Percentiles rank a stretch among this genome's conserved stretches.
These are phyloP conservation scores for Tetracladium marchalianum DNA, from an alignment of 495 filamentous ascomycete genomes.

Conservation along the genomic window DNA sequence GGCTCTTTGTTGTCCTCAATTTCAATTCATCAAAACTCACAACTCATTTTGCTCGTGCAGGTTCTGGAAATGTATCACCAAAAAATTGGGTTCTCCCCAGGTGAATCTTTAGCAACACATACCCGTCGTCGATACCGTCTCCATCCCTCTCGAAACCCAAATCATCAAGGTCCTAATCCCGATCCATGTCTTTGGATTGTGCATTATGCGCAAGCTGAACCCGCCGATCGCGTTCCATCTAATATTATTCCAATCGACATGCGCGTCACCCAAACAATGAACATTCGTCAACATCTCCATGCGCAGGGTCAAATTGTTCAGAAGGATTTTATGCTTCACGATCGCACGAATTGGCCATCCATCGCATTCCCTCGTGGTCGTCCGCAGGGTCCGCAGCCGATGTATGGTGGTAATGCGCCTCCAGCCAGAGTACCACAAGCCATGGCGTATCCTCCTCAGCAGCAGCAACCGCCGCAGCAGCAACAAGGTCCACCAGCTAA, in stretches of 20 bases:
- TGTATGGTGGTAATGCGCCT: slow-evolving; percentile 14
- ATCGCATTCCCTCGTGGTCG: slow-evolving; percentile 55
- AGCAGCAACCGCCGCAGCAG: slow-evolving; percentile 5
- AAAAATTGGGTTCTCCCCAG: slow-evolving; percentile 62
- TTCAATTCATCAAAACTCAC: background rate
- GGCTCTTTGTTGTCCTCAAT: too few species aligned
- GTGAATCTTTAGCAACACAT: slow-evolving; percentile 62
- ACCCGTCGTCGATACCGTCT: slow-evolving; percentile 78
- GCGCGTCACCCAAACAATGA: slow-evolving; percentile 49
- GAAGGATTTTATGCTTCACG: slow-evolving; percentile 90
- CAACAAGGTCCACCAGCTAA: slow-evolving; percentile 36
- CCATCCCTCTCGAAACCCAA: slow-evolving; percentile 48
- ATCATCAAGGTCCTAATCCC: slow-evolving; percentile 48
- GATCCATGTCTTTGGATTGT: slow-evolving; percentile 86
- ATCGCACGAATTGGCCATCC: slow-evolving; percentile 79
- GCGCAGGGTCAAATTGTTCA: slow-evolving; percentile 69
- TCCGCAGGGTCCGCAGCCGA: slow-evolving; percentile 25
- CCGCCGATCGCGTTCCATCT: slow-evolving; percentile 56
- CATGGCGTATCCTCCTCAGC: slow-evolving; percentile 43
- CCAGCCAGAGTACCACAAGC: slow-evolving; percentile 32
- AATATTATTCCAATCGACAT: slow-evolving; percentile 49
- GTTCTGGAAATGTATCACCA: slow-evolving; percentile 76
- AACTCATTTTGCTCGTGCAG: slow-evolving; percentile 20
- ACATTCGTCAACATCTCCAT: slow-evolving; percentile 59
- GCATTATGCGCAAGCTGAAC: slow-evolving; percentile 76